A percentile compares a stretch with the other conserved stretches of the same genome.
phyloP scores from a whole-genome alignment of 148 eudicot genomes.

The Limonium bicolor region DNA sequence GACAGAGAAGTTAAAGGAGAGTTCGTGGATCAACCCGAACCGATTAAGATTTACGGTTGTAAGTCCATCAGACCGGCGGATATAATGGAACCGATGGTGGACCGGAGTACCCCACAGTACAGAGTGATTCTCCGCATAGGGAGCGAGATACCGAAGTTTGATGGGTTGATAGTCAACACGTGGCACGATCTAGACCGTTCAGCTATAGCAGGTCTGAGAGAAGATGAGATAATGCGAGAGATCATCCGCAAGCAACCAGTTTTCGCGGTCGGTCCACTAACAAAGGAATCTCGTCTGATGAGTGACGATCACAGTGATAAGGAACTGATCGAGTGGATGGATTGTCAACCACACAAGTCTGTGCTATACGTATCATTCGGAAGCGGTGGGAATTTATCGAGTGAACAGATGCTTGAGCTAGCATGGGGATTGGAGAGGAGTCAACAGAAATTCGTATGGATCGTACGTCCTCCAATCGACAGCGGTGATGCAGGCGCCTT shows the following conservation, averaged over 20 bases:
- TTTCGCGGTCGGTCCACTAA: constrained; percentile 29
- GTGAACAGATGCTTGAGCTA: constrained; percentile 21
- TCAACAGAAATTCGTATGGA: constrained; percentile 27
- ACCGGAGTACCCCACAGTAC: constrained; percentile 14
- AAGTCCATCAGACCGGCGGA: constrained; percentile 25
- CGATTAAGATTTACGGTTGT: constrained; percentile 18
- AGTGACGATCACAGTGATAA: neutral
- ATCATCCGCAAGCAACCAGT: constrained; percentile 16
- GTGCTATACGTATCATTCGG: constrained; percentile 35
- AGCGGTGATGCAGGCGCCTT: neutral
- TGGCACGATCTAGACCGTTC: constrained; percentile 31
- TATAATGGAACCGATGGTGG: constrained; percentile 25
- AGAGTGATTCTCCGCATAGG: constrained; percentile 14
- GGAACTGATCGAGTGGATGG: constrained; percentile 12
- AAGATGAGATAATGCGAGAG: constrained; percentile 4
- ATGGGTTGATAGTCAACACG: constrained; percentile 30
- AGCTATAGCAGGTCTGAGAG: constrained; percentile 18
- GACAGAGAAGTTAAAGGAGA: constrained; percentile 9
- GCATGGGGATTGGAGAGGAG: constrained; percentile 20
- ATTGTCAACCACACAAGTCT: constrained; percentile 12
- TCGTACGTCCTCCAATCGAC: constrained; percentile 5
- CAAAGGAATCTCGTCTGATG: neutral
- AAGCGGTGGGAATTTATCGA: constrained; percentile 28
- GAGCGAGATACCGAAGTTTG: constrained; percentile 8
- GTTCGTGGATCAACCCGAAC: constrained; percentile 11